A percentile compares a stretch with the other conserved stretches of the same genome.
Evolutionary conservation across 2,329 filamentous ascomycete species (phyloP).

Genomic region (Setomelanomma holmii): DNA sequence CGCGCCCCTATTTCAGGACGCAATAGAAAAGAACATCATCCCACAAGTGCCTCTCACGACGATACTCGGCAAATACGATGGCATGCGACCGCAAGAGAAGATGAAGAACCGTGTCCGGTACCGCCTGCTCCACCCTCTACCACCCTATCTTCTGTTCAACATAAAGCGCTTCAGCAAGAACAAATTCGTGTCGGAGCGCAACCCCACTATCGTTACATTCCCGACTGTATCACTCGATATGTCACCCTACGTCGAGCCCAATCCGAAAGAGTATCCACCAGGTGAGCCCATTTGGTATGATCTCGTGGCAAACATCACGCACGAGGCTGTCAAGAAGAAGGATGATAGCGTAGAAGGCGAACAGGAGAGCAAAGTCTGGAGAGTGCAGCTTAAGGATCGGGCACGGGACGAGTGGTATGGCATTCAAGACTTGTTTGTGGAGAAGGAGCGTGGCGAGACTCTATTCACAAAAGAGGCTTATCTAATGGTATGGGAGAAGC

Average conservation of each 20-base stretch:
- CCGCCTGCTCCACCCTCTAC: conserved; percentile 85
- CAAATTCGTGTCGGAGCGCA: conserved; percentile 94
- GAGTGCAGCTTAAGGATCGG: conserved; percentile 85
- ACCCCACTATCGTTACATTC: conserved; percentile 98
- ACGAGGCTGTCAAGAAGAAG: conserved; percentile 77
- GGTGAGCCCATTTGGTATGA: conserved; percentile 93
- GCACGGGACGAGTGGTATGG: conserved; percentile 88
- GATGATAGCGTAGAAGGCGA: conserved; percentile 88
- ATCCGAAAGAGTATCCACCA: conserved; percentile 71
- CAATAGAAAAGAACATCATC: conserved; percentile 94
- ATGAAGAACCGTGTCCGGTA: conserved; percentile 88
- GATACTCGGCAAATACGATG: conserved; percentile 92
- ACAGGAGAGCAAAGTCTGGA: conserved; percentile 92
- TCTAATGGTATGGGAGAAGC: conserved; percentile 93
- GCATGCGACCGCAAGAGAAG: conserved; percentile 84
- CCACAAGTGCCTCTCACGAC: conserved; percentile 79
- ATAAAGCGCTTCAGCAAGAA: conserved; percentile 97
- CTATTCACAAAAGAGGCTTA: conserved; percentile 94
- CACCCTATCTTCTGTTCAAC: conserved; percentile 90
- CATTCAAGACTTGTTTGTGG: conserved; percentile 91
- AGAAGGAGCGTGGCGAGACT: conserved; percentile 86
- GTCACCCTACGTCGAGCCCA: conserved; percentile 88
- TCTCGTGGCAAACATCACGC: conserved; percentile 92
- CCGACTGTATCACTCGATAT: conserved; percentile 85
- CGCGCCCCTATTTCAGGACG: conserved; percentile 94